phyloP scores from a whole-genome alignment of 2,329 filamentous ascomycete species.

The Westerdykella sp. region DNA sequence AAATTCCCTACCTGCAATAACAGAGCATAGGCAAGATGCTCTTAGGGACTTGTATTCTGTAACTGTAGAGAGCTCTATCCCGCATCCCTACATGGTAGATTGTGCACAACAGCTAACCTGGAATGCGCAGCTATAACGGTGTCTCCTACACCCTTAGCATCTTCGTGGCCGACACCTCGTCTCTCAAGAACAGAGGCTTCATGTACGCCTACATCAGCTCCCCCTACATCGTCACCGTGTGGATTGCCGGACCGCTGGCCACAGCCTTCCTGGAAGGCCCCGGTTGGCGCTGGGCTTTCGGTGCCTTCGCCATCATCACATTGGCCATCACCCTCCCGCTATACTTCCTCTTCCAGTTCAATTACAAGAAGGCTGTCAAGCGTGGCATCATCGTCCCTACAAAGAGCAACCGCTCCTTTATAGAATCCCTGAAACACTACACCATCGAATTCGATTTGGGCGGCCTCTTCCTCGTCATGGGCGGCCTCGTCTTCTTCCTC shows the following conservation, averaged over 20 bases:
- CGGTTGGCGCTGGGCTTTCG: slow-evolving; percentile 61
- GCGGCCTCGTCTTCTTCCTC: slow-evolving; percentile 59
- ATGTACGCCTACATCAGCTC: slow-evolving; percentile 45
- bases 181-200: slow-evolving; percentile 56
- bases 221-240: slow-evolving; percentile 12
- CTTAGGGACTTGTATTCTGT: no score
- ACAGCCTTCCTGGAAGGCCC: slow-evolving; percentile 44
- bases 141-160: slow-evolving; percentile 56
- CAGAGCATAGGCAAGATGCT: no score
- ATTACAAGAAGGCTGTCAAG: slow-evolving; percentile 55
- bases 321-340: slow-evolving; percentile 55
- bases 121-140: slow-evolving; percentile 41
- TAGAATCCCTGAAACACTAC: slow-evolving; percentile 49
- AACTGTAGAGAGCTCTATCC: no score
- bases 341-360: slow-evolving; percentile 48
- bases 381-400: slow-evolving; percentile 44
- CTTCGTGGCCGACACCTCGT: slow-evolving; percentile 61
- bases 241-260: slow-evolving; percentile 24
- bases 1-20: no score
- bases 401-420: slow-evolving; percentile 41
- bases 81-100: slow-evolving; percentile 39
- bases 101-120: not conserved
- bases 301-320: slow-evolving; percentile 57
- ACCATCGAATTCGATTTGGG: slow-evolving; percentile 56
- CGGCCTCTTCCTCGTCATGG: slow-evolving; percentile 54